Evolutionary conservation across 768 basidiomycete species (phyloP).

Genomic region (Punctularia strigosozonata): DNA sequence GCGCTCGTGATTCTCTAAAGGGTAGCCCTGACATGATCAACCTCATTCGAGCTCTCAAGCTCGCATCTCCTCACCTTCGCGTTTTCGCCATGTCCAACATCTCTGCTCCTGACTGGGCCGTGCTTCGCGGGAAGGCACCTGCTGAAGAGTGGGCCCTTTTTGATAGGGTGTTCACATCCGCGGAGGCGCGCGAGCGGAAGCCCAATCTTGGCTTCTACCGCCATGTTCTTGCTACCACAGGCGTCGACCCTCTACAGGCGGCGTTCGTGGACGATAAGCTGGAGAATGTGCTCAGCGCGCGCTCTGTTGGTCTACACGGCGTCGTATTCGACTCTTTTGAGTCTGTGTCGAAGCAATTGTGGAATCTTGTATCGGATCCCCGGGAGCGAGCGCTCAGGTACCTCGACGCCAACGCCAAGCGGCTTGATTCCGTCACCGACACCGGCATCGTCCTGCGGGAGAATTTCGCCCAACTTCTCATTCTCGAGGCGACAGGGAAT

Average conservation of each 20-base stretch:
- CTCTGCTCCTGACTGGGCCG: slow-evolving; percentile 36
- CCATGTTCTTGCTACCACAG: slow-evolving; percentile 31
- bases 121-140: slow-evolving; percentile 29
- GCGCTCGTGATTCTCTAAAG: slow-evolving; percentile 30
- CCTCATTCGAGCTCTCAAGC: slow-evolving; percentile 35
- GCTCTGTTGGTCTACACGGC: slow-evolving; percentile 43
- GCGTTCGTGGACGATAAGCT: slow-evolving; percentile 52
- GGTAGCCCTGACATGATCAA: slow-evolving; percentile 28
- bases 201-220: slow-evolving; percentile 42
- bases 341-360: slow-evolving; percentile 31
- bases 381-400: slow-evolving; percentile 28
- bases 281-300: slow-evolving; percentile 47
- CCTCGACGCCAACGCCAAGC: slow-evolving; percentile 26
- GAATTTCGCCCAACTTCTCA: slow-evolving; percentile 49
- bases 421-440: slow-evolving; percentile 33
- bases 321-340: slow-evolving; percentile 34
- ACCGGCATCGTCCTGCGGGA: slow-evolving; percentile 28
- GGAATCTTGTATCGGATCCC: slow-evolving; percentile 37
- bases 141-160: slow-evolving; percentile 39
- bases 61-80: slow-evolving; percentile 20
- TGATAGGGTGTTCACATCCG: slow-evolving; percentile 41
- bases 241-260: slow-evolving; percentile 30
- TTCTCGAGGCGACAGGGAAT: slow-evolving; percentile 39
- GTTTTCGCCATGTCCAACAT: slow-evolving; percentile 54
- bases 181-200: slow-evolving; percentile 40